Percentiles rank a stretch among this genome's conserved stretches.
These are phyloP conservation scores for Viridothelium virens DNA, from an alignment of 495 filamentous ascomycete species.

Conservation along the genomic window DNA sequence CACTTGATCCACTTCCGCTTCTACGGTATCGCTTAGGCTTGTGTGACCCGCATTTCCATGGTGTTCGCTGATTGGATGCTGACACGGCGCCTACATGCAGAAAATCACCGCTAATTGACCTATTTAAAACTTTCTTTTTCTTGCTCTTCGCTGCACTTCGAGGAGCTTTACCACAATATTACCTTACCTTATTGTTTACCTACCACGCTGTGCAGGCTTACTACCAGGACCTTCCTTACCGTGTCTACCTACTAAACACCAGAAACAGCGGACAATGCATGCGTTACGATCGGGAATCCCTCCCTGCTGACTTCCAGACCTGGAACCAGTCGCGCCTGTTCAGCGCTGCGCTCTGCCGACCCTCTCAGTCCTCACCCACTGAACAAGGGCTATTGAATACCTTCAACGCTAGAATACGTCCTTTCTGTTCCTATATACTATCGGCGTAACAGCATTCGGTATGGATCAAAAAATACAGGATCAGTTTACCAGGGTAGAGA, in stretches of 20 bases:
- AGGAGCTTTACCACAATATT: too few relatives aligned
- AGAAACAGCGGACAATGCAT: too few relatives aligned
- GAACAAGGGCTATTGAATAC: too few relatives aligned
- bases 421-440: not conserved
- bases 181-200: too few relatives aligned
- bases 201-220: too few relatives aligned
- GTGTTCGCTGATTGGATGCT: not conserved
- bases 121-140: constrained; percentile 1
- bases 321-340: too few relatives aligned
- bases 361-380: too few relatives aligned
- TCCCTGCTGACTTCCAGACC: too few relatives aligned
- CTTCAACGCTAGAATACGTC: not conserved
- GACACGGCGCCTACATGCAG: constrained; percentile 6
- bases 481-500: constrained; percentile 61
- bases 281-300: too few relatives aligned
- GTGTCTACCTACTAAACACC: too few relatives aligned
- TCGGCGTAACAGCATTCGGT: not conserved
- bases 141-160: not conserved
- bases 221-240: too few relatives aligned
- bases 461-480: constrained; percentile 55
- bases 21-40: not conserved
- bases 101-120: constrained; percentile 2
- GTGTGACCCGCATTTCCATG: not conserved
- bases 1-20: not conserved
- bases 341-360: too few relatives aligned